Conservation (phyloP, 306 rosid species). For the Prunus armeniaca region DNA sequence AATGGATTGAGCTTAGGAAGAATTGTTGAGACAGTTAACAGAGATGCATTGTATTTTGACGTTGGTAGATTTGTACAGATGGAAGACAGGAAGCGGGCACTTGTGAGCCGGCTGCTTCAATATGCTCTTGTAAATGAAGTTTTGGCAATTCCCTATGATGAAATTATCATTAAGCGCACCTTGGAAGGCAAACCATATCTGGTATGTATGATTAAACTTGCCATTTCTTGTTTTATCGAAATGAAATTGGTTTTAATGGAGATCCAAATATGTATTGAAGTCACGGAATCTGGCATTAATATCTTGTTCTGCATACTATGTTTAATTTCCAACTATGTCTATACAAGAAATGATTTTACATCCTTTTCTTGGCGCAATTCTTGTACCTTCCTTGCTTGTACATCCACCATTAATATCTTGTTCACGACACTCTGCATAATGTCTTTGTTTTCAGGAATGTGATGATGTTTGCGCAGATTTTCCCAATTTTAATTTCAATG, state of each 20-base stretch:
- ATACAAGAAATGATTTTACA: not conserved
- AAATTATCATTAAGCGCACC: constrained; percentile 64
- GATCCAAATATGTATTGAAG: not conserved
- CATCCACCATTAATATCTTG: not conserved
- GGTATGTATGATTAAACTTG: constrained; percentile 31
- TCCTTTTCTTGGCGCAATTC: not conserved
- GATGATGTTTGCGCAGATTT: constrained; percentile 29
- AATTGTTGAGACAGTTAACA: not conserved
- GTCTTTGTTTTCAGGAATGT: constrained; percentile 44
- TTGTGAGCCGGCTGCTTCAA: constrained; percentile 80
- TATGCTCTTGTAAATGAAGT: constrained; percentile 57
- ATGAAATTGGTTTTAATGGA: not conserved
- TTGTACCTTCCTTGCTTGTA: not conserved
- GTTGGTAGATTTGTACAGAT: constrained; percentile 49
- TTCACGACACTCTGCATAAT: not conserved
- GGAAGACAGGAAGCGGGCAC: constrained; percentile 77
- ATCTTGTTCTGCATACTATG: not conserved
- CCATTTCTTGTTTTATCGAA: not conserved
- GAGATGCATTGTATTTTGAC: constrained; percentile 5
- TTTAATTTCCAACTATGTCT: not conserved
- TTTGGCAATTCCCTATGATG: constrained; percentile 43
- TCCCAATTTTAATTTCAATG: constrained; percentile 88
- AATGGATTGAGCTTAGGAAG: not conserved
- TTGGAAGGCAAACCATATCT: constrained; percentile 76
- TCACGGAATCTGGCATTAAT: not conserved